Evolutionary conservation across 2,329 filamentous ascomycete species (phyloP), one percentile per base, ranked within the genome.

Genomic region (Fusarium concolor): DNA sequence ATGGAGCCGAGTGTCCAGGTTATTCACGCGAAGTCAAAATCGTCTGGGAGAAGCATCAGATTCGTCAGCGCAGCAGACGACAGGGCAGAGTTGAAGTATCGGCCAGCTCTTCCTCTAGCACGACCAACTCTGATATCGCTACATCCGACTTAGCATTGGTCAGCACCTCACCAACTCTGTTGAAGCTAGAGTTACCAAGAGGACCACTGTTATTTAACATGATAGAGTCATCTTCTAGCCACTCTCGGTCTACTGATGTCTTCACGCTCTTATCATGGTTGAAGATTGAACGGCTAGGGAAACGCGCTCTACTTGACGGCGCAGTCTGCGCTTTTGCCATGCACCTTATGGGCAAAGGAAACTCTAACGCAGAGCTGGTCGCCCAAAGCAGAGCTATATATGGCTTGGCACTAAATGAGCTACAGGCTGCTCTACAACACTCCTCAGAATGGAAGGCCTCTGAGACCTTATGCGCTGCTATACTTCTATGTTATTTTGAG

Each of bases 391-490:
- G 79, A 18, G 71, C 73, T 17, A 66, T 81, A n/a, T 82, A 82
- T 56, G 79, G 77, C 15, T 72, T 75, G 62, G 76, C 79, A 28
- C 71, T 82, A 38, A 63, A 47, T 11, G 74, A 74, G 26, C 71
- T 82, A 44, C 80, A 81, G 56, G 56, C 52, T 22, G 75, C 78
- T 10, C 68, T 82, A 42, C 71, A 75, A 54, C 80, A 82, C 62
- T 72, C 76, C 3, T 66, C 65, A 17, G 76, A 78, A 60, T 82
- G 80, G 80, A 78, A 73, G 60, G 71, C 77, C 15, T 72, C 78
- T 2, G 80, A 82, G 69, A 82, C 80, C n/a, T 68, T 81, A 26
- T 81, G 78, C 52, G 72, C 83, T 3, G 76, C 79, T 43, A 80
- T 82, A 67, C 65, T 82, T 38, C 67, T 82, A 39, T 79, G 79